Conservation (phyloP, 805 yeast genomes). For the Candida maltosa region DNA sequence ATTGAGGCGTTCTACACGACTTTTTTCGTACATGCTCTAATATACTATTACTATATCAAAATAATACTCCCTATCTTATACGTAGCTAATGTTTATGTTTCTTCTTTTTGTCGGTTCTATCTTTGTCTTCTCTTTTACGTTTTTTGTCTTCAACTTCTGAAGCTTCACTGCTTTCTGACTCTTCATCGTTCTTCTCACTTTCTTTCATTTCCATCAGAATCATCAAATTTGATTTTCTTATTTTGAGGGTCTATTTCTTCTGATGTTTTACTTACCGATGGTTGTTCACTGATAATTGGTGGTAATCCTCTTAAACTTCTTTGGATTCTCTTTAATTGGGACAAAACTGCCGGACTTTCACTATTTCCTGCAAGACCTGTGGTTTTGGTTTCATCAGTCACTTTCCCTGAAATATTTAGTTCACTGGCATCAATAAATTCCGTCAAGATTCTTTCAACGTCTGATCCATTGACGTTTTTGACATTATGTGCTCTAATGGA, state of each 20-base stretch:
- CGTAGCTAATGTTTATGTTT: slow-evolving; percentile 5
- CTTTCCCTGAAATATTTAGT: slow-evolving; percentile 19
- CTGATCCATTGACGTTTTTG: slow-evolving; percentile 29
- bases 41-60: background rate
- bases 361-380: slow-evolving; percentile 24
- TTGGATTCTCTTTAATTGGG: slow-evolving; percentile 71
- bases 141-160: slow-evolving; percentile 15
- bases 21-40: background rate
- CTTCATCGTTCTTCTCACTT: slow-evolving; percentile 16
- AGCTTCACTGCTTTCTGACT: slow-evolving; percentile 13
- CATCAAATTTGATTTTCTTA: slow-evolving; percentile 27
- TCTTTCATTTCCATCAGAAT: slow-evolving; percentile 18
- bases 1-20: slow-evolving; percentile 7
- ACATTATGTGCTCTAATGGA: slow-evolving; percentile 29
- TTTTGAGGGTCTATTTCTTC: slow-evolving; percentile 10
- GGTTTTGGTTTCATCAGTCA: slow-evolving; percentile 20
- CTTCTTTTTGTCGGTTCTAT: slow-evolving; percentile 15
- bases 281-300: slow-evolving; percentile 37
- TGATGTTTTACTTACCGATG: slow-evolving; percentile 21
- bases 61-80: background rate
- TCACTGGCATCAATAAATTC: slow-evolving; percentile 42
- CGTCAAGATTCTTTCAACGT: slow-evolving; percentile 45
- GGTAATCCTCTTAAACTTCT: slow-evolving; percentile 81
- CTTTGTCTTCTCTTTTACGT: slow-evolving; percentile 21
- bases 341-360: slow-evolving; percentile 30